Evolutionary conservation across 1,284 basidiomycete genomes (phyloP).

Genomic region (Porphyrellus sp.): DNA sequence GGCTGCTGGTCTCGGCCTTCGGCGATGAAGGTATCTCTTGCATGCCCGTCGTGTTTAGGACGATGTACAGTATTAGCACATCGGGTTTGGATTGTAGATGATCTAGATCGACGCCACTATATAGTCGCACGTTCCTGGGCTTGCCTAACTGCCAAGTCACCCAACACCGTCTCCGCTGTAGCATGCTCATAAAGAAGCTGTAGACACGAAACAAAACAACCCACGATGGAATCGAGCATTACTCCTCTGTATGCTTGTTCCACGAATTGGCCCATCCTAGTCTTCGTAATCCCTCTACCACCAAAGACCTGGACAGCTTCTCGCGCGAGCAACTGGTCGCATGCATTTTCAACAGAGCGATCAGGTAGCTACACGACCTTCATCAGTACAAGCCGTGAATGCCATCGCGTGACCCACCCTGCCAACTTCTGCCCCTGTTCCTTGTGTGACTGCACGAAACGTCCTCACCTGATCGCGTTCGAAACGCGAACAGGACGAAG

Average conservation of each 20-base stretch:
- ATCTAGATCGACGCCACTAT: slow-evolving; percentile 3
- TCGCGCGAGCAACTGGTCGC: slow-evolving; percentile 34
- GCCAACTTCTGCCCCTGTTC: slow-evolving; percentile 37
- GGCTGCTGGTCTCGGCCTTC: slow-evolving; percentile 39
- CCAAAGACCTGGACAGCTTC: slow-evolving; percentile 56
- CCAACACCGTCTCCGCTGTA: slow-evolving; percentile 62
- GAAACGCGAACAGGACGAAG: no score
- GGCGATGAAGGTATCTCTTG: slow-evolving; percentile 15
- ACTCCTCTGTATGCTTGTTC: slow-evolving; percentile 69
- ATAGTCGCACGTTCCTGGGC: slow-evolving; percentile 57
- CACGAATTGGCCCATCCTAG: slow-evolving; percentile 69
- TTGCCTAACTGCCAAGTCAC: slow-evolving; percentile 68
- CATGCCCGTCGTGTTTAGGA: not conserved
- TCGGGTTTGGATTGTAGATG: not conserved
- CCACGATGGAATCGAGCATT: slow-evolving; percentile 56
- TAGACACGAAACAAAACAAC: not conserved
- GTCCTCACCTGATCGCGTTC: no score
- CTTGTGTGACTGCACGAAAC: slow-evolving; percentile 38
- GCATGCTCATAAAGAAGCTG: not conserved
- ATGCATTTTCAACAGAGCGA: slow-evolving; percentile 42
- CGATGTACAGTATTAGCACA: not conserved
- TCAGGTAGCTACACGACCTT: slow-evolving; percentile 30
- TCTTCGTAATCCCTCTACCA: slow-evolving; percentile 49
- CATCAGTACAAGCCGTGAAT: not conserved
- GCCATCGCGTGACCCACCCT: slow-evolving; percentile 20